A percentile compares a stretch with the other conserved stretches of the same genome.
These are phyloP conservation scores for Taphrina populina DNA, from an alignment of 1,139 yeast genomes.

Conservation along the genomic window DNA sequence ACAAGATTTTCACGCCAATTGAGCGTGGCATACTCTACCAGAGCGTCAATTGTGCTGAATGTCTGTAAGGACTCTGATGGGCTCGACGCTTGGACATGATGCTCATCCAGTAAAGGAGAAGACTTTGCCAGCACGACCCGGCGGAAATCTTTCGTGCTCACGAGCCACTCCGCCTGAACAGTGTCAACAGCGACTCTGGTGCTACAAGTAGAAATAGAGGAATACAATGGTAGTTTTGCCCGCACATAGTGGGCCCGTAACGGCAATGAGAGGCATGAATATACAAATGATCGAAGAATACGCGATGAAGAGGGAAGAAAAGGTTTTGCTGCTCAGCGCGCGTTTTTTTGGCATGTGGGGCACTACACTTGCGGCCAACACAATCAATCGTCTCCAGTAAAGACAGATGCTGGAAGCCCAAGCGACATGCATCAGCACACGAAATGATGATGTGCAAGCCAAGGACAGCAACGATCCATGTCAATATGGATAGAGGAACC, in stretches of 20 bases:
- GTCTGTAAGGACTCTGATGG: not conserved
- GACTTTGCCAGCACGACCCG: not conserved
- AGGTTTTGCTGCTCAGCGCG: too few species aligned
- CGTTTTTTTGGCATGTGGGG: too few species aligned
- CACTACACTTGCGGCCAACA: too few species aligned
- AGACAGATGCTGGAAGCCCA: too few species aligned
- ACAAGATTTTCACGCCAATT: slow-evolving; percentile 70
- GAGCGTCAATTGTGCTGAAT: slow-evolving; percentile 43
- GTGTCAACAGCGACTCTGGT: not conserved
- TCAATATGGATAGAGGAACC: too few species aligned
- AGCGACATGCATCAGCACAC: too few species aligned
- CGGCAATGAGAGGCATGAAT: slow-evolving; percentile 26
- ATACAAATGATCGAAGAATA: too few species aligned
- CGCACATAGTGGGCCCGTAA: slow-evolving; percentile 25
- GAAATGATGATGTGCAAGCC: too few species aligned
- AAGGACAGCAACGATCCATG: too few species aligned
- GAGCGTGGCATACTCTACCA: slow-evolving; percentile 64
- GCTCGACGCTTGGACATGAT: not conserved
- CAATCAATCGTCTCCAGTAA: too few species aligned
- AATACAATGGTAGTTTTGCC: slow-evolving; percentile 18
- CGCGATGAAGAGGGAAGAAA: too few species aligned
- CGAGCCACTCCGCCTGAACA: slow-evolving; percentile 12
- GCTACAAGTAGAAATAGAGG: not conserved
- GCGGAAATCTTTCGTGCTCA: not conserved
- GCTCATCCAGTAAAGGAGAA: not conserved